Evolutionary conservation across 352 stramenopile genomes (phyloP), one percentile per base, ranked within the genome.

Genomic region (Phytophthora pluvialis): DNA sequence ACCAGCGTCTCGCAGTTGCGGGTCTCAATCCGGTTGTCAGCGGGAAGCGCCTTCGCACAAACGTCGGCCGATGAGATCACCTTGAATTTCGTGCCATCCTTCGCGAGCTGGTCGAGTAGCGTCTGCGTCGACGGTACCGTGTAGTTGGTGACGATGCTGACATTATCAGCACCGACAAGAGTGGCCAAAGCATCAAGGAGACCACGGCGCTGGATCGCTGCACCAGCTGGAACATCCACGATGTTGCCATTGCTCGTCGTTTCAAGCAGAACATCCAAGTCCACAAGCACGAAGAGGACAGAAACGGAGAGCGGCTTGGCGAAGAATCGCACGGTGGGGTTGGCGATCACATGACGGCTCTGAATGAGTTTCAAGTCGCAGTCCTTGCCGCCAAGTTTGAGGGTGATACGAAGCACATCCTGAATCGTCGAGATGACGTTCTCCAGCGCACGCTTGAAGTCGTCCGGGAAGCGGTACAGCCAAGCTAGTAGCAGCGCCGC

Each of bases 281-380:
- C 70, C 26, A 78, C 47, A 3, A 75, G 45, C 36, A 78, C 66
- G 39, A 36, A 73, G 6, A 67, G 16, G 28, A 78, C 33, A 4
- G 70, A 66, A 1, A 77, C 70, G 25, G 65, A 63, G 21, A 83
- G 75, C 13, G 72, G 57, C n/a, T 51, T 78, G n/a, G 83, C 83
- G 32, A 73, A 58, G 52, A 88, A 83, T 12, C 75, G 65, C 10
- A 84, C 71, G 1, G 47, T 73, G 5, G 84, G 84, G 18, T 88
- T 78, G 16, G 74, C 72, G 36, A 96, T 93, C 40, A 92, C 78
- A 33, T 84, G 60, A 47, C 82, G 83, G 43, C 83, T 94, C 60
- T 94, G 86, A 57, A 96, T 88, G 32, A 96, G 81, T 60, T 91
- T 91, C 40, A 96, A 72, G 44, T 96, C 86, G 63, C 82, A 90